Base-by-base conservation (phyloP, 1,284 basidiomycete species). In the Puccinia polysora region DNA sequence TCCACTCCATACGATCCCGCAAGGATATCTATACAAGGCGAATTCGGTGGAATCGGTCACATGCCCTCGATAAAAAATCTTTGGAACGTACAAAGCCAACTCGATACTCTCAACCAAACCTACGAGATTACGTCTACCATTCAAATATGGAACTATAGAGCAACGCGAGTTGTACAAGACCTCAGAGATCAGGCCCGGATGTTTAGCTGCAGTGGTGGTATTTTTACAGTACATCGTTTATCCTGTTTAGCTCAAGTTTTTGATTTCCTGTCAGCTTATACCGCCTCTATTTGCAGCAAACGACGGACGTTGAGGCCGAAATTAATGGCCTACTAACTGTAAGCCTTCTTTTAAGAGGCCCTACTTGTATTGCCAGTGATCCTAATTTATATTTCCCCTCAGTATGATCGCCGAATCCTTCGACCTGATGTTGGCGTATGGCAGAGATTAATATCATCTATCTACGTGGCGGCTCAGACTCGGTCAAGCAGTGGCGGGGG, bases 1-100 rank as follows among this genome's bases (percentile, higher is more conserved):
- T 49, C 25, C 28, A 52, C 30, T 40, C 58, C 58, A 18, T 70
- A 70, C 45, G 68, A 70, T 30, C 28, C 58, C 4, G 34, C 56
- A 14, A 38, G 68, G 23, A 70, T 70, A 20, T 56, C 43, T 10
- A 40, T 59, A 1, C 68, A 70, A 28, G 68, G 68, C 8, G 68
- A 70, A 62, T 70, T 70, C 23, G 68, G 68, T 14, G 68, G 68
- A 34, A 62, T 70, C 14, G 68, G 68, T 4, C 68, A 70, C 58
- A 53, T 70, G 1, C 68, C 68, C 4, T 7, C 4, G 12, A 12
- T 6, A 5, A 32, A 62, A 23, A 70, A 70, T 20, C 40, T 52
- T 36, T 70, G 68, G 68, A 49, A 70, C 15, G 47, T 52, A 2
- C 56, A 60, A 53, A 50, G 58, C 20, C 43, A 43, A 4, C 34